Base-by-base conservation (phyloP, 2,329 filamentous ascomycete genomes). In the Pseudocercospora cruenta region DNA sequence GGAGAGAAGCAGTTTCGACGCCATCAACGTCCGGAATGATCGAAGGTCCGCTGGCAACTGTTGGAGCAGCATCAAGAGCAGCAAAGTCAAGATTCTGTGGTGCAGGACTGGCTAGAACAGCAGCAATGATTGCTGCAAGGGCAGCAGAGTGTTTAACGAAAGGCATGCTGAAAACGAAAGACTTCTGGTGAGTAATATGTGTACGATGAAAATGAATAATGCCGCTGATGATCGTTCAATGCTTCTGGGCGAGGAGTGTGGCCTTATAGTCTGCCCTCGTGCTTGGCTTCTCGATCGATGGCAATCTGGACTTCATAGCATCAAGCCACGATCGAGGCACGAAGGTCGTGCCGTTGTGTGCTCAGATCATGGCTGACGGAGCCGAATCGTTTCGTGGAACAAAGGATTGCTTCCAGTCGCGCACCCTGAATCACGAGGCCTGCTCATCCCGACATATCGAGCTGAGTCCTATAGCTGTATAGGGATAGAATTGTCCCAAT, bases 11-110 rank as follows among this genome's bases (percentile, higher is more conserved):
- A 16, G 66, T 71, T 49, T 71, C 66, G 12, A 49, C 51, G 16
- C 63, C 68, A 24, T 65, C 61, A 21, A 36, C 62, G 24, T 65
- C 55, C 14, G 58, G 63, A 21, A 66, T 59, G 6, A 57, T 43
- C 12, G 60, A 57, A 19, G 70, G 70, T 7, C 70, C 71, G 19
- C 58, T 64, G n/a, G 71, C 54, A 2, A 72, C 65, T n/a, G 62
- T 67, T 7, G 70, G 69, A 28, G 70, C 71, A 54, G 67, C 65
- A 19, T 63, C 60, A 12, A 73, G 63, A 24, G 49, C 54, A 24
- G 61, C 66, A 36, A 72, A 64, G 33, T 72, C 66, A 14, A 70
- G 63, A 31, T 64, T 51, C 16, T 69, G 69, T 12, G 68, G 66
- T 45, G 68, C 68, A 19, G 66, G 66, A 21, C 55, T 61, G 16